Conservation (phyloP, 2,329 filamentous ascomycete species). For the Fusarium verticillioides region DNA sequence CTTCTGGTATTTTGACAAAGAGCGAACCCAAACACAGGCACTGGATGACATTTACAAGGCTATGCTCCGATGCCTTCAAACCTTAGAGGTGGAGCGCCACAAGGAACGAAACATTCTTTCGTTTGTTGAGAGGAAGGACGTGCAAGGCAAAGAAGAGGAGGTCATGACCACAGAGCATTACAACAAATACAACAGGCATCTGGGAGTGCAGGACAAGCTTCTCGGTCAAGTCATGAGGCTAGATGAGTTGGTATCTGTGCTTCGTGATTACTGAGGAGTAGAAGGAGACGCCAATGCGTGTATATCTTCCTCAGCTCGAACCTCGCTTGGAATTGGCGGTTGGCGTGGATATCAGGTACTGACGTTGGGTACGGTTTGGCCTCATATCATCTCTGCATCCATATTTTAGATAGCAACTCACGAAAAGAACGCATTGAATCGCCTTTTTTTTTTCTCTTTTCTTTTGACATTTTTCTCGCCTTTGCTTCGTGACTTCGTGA, state of each 20-base stretch:
- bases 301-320: constrained; percentile 1
- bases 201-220: constrained; percentile 77
- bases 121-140: constrained; percentile 86
- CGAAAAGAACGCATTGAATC: background rate
- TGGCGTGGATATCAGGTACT: constrained; percentile 5
- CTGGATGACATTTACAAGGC: constrained; percentile 88
- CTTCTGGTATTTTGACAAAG: constrained; percentile 89
- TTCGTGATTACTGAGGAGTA: constrained; percentile 75
- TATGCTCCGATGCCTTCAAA: constrained; percentile 86
- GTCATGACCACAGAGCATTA: constrained; percentile 81
- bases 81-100: constrained; percentile 79
- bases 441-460: background rate
- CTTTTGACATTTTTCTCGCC: background rate
- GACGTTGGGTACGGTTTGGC: constrained; percentile 7
- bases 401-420: constrained; percentile 7
- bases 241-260: constrained; percentile 84
- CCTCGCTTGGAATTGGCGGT: background rate
- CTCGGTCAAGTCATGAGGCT: constrained; percentile 81
- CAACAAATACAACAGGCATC: constrained; percentile 66
- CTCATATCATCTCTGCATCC: constrained; percentile 11
- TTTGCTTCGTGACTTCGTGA: background rate
- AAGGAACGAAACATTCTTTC: constrained; percentile 78
- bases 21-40: constrained; percentile 75
- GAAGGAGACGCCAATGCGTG: background rate
- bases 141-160: constrained; percentile 84